Percentiles rank a stretch among this genome's conserved stretches.
Evolutionary conservation across 768 basidiomycete genomes (phyloP).

Genomic region (Leucocoprinus sp.): DNA sequence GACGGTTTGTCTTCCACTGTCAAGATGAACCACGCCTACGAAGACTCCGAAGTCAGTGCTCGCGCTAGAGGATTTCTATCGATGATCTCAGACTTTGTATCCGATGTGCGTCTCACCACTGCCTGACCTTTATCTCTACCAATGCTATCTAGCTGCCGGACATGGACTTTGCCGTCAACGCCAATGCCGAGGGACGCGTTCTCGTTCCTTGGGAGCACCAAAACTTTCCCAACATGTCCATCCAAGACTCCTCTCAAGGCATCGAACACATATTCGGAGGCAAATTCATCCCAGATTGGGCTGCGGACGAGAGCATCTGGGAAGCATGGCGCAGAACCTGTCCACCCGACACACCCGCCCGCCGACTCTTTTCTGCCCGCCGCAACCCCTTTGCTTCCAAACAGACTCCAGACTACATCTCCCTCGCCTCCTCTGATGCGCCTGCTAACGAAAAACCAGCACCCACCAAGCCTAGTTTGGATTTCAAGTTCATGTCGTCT

Average conservation of each 20-base stretch:
- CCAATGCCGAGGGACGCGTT: conserved; percentile 88
- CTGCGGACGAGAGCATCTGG: conserved; percentile 80
- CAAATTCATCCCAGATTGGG: conserved; percentile 78
- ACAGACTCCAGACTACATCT: conserved; percentile 21
- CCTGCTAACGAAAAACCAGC: conserved; percentile 22
- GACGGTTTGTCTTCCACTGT: conserved; percentile 53
- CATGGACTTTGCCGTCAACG: conserved; percentile 92
- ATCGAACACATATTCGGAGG: conserved; percentile 51
- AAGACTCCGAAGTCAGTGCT: conserved; percentile 64
- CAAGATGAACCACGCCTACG: conserved; percentile 49
- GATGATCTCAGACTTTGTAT: conserved; percentile 67
- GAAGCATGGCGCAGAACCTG: conserved; percentile 93
- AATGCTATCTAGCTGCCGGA: conserved; percentile 60
- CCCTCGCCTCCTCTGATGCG: conserved; percentile 14
- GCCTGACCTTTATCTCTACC: not conserved
- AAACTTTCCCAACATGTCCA: conserved; percentile 63
- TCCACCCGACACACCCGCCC: conserved; percentile 65
- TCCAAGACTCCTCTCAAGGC: conserved; percentile 39
- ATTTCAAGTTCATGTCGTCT: conserved; percentile 54
- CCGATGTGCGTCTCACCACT: conserved; percentile 35
- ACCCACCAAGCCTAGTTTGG: too few species aligned
- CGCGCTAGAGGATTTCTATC: conserved; percentile 68
- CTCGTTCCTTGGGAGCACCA: conserved; percentile 88
- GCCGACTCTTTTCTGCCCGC: conserved; percentile 75
- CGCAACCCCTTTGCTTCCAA: conserved; percentile 37